These are phyloP conservation scores for Acer saccharum DNA, from an alignment of 345 rosid species.

Conservation along the genomic window DNA sequence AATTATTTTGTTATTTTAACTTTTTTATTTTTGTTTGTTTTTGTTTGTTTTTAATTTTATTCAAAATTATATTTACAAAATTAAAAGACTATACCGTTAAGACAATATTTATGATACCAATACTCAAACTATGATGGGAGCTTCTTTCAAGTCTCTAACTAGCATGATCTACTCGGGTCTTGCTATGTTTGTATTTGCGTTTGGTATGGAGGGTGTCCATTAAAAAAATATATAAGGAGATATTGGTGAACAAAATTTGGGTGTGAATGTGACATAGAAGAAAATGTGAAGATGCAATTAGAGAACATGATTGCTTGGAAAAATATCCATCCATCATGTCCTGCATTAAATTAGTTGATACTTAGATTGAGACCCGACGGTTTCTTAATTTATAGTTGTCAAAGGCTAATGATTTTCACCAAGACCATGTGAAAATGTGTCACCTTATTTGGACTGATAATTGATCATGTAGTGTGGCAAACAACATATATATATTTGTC, in stretches of 20 bases:
- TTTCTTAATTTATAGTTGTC: constrained; percentile 17
- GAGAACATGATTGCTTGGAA: constrained; percentile 25
- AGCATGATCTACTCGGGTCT: no score
- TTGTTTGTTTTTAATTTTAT: no score
- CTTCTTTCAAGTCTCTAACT: no score
- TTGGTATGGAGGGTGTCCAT: no score
- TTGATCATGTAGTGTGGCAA: constrained; percentile 35
- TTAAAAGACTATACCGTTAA: no score
- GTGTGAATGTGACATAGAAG: background rate
- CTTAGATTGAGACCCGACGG: background rate
- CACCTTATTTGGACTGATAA: constrained; percentile 5
- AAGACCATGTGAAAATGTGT: constrained; percentile 30
- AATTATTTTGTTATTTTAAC: no score
- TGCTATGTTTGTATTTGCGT: no score
- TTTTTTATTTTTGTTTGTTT: no score
- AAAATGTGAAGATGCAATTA: constrained; percentile 22
- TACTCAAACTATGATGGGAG: no score
- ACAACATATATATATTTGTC: constrained; percentile 25
- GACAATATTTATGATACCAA: no score
- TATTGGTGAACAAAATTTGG: no score
- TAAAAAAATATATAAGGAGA: no score
- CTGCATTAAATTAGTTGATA: background rate
- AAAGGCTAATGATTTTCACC: constrained; percentile 30
- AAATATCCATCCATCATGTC: constrained; percentile 1
- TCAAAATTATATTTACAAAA: background rate